Percentiles rank a stretch among this genome's conserved stretches.
Evolutionary conservation across 163 green algal genomes (phyloP).

Genomic region (Volvox carteri): DNA sequence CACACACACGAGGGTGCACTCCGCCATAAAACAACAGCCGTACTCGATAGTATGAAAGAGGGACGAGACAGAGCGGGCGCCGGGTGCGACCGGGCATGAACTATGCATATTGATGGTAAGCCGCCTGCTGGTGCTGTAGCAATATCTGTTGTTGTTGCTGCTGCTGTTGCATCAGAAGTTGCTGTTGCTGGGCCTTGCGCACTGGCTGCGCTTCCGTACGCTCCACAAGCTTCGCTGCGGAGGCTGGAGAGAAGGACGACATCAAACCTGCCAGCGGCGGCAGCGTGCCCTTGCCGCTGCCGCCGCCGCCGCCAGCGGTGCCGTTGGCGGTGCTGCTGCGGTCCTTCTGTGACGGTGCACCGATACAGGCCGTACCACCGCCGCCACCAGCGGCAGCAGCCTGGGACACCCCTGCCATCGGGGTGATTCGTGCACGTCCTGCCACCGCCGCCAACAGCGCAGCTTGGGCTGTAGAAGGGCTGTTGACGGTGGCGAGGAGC

Average conservation of each 20-base stretch:
- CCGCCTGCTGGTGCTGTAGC: too few relatives aligned
- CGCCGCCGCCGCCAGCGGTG: not conserved
- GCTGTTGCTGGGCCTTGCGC: slow-evolving; percentile 36
- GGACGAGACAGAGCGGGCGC: too few relatives aligned
- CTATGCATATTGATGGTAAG: too few relatives aligned
- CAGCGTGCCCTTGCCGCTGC: slow-evolving; percentile 5
- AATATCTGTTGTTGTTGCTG: not conserved
- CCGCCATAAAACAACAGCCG: too few relatives aligned
- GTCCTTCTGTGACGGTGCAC: not conserved
- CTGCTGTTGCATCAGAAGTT: slow-evolving; percentile 27
- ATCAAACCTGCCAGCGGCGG: slow-evolving; percentile 16
- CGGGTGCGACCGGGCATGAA: too few relatives aligned
- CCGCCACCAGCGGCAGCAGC: not conserved
- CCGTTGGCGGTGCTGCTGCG: not conserved
- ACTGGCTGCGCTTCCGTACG: slow-evolving; percentile 17
- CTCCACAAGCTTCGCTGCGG: slow-evolving; percentile 11
- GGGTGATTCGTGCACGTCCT: not conserved
- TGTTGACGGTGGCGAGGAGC: slow-evolving; percentile 26
- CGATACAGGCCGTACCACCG: not conserved
- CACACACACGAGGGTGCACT: too few relatives aligned
- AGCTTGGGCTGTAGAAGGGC: slow-evolving; percentile 32
- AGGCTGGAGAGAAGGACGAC: not conserved
- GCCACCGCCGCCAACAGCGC: slow-evolving; percentile 16
- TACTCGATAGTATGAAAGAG: too few relatives aligned
- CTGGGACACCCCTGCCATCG: not conserved